Base-by-base conservation (phyloP, 176 grass and related monocot species). In the Phyllostachys edulis region DNA sequence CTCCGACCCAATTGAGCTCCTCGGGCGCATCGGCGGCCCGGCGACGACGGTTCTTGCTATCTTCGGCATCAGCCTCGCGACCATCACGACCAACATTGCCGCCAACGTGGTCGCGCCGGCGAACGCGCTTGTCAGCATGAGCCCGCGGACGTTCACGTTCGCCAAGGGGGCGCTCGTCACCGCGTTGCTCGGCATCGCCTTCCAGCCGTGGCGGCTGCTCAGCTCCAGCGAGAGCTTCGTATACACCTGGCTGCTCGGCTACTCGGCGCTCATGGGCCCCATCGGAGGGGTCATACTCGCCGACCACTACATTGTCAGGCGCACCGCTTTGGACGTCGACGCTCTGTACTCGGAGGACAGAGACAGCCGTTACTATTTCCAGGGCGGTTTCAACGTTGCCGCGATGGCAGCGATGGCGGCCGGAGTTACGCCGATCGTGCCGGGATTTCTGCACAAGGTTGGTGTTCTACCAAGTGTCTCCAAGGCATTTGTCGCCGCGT, bases 161-260 rank as follows among this genome's bases (percentile, higher is more conserved):
- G 76, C 89, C 8, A 91, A 76, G 68, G 96, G 96, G 18, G 93
- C 96, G 51, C 51, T 98, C n/a, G 50, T 90, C 78, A 98, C 96
- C 40, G 96, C 96, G 34, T 21, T 98, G 63, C 50, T 98, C 47
- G 87, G 93, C 72, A 92, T 98, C 34, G 93, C 89, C 17, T 95
- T 95, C 91, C 91, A 93, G 89, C 96, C 96, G 0, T 98, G 96
- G 96, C 84, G 85, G 64, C 78, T 98, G 67, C 87, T 98, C 8
- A 95, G 93, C 72, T 94, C 96, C 75, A 98, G 96, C 63, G 89
- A 98, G 85, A 95, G 85, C 89, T 98, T 98, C 84, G 85, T 95
- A 49, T 98, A 98, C 83, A 98, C 96, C 4, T 95, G 96, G 96
- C 86, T 98, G 47, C 57, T 98, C 10, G 87, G 93, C 36, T 89